Percentiles rank a stretch among this genome's conserved stretches.
phyloP scores from a whole-genome alignment of 2,329 filamentous ascomycete genomes.

The Lecanicillium sp. region DNA sequence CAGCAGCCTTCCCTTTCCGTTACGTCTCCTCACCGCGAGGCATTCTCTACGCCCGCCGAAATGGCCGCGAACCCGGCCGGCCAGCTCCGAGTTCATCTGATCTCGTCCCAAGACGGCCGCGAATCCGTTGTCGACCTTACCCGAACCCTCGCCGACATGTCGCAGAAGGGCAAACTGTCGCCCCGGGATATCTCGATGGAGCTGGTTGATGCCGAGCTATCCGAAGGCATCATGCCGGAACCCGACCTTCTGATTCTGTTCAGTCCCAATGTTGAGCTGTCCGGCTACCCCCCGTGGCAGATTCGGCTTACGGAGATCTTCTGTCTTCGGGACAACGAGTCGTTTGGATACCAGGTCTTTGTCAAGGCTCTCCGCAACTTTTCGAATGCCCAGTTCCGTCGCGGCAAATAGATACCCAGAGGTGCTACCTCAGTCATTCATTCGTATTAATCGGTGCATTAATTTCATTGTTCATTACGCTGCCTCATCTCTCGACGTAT shows the following conservation, averaged over 20 bases:
- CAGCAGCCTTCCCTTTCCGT: constrained; percentile 63
- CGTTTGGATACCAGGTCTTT: constrained; percentile 92
- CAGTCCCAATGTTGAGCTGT: constrained; percentile 72
- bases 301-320: constrained; percentile 93
- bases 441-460: background rate
- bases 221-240: constrained; percentile 72
- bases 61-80: constrained; percentile 27
- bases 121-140: constrained; percentile 95
- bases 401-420: constrained; percentile 51
- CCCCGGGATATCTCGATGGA: constrained; percentile 78
- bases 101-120: constrained; percentile 82
- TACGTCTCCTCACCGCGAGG: constrained; percentile 38
- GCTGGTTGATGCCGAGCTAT: constrained; percentile 83
- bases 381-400: constrained; percentile 81
- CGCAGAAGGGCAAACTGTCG: constrained; percentile 77
- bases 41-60: constrained; percentile 23
- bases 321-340: constrained; percentile 66
- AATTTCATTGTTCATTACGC: constrained; percentile 24
- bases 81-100: constrained; percentile 61
- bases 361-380: constrained; percentile 77
- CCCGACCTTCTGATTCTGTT: constrained; percentile 89
- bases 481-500: constrained; percentile 42
- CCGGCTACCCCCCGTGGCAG: constrained; percentile 96
- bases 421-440: constrained; percentile 14
- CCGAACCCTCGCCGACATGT: constrained; percentile 91